These are phyloP conservation scores for Lasiosphaeria ovina DNA, from an alignment of 495 filamentous ascomycete species.

Conservation along the genomic window DNA sequence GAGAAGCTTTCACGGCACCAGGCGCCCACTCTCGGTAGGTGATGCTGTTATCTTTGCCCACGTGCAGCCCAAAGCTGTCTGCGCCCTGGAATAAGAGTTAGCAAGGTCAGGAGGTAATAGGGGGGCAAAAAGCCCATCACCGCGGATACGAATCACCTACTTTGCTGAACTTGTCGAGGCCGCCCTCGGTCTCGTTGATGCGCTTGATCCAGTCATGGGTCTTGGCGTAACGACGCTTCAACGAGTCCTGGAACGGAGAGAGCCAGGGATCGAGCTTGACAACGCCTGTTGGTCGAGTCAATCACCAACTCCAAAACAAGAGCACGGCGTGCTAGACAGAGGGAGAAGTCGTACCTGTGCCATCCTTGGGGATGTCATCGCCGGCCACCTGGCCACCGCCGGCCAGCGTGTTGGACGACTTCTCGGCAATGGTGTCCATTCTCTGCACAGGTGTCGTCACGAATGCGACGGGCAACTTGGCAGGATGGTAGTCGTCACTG, in stretches of 20 bases:
- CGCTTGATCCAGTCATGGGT: constrained; percentile 86
- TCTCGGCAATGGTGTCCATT: constrained; percentile 38
- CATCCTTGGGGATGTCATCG: constrained; percentile 43
- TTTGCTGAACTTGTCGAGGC: constrained; percentile 87
- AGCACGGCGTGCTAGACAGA: constrained; percentile 1
- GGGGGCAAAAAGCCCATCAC: not conserved
- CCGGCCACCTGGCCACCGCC: constrained; percentile 28
- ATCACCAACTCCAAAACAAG: not conserved
- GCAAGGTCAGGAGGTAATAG: not conserved
- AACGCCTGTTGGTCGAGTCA: constrained; percentile 59
- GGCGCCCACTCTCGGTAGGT: constrained; percentile 96
- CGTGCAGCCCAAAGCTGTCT: constrained; percentile 81
- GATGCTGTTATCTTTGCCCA: constrained; percentile 77
- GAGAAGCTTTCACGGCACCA: constrained; percentile 73
- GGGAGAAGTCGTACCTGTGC: constrained; percentile 39
- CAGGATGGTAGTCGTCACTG: no score
- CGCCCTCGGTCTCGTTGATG: constrained; percentile 80
- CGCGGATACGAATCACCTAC: constrained; percentile 43
- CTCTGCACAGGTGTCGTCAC: not conserved
- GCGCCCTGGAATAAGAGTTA: constrained; percentile 58
- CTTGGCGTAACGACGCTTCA: constrained; percentile 73
- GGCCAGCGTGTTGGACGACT: constrained; percentile 41
- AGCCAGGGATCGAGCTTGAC: constrained; percentile 87
- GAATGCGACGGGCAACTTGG: no score
- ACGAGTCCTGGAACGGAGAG: constrained; percentile 72